These are phyloP conservation scores for Pachyrhizus erosus DNA, from an alignment of 306 rosid species.

Conservation along the genomic window DNA sequence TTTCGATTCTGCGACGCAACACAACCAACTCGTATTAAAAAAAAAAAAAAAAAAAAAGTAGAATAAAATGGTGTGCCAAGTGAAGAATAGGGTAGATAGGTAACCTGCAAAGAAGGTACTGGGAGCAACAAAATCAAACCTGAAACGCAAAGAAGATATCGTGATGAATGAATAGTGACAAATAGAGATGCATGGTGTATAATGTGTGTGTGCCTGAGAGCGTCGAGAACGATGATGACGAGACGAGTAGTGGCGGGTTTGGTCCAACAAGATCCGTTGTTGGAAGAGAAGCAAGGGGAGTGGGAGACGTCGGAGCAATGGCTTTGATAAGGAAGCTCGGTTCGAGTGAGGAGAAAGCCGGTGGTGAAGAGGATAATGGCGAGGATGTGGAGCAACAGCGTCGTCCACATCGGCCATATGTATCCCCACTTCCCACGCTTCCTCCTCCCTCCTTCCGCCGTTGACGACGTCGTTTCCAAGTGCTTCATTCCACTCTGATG, in stretches of 20 bases:
- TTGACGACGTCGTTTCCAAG: conserved; percentile 29
- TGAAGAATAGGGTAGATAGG: neutral
- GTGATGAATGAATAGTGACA: neutral
- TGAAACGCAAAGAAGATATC: conserved; percentile 18
- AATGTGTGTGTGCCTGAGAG: conserved; percentile 62
- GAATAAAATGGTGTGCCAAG: neutral
- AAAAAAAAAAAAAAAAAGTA: conserved; percentile 5
- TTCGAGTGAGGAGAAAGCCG: conserved; percentile 90
- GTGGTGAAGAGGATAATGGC: conserved; percentile 76
- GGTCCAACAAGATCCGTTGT: conserved; percentile 68
- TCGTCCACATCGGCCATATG: conserved; percentile 70
- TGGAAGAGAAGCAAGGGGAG: conserved; percentile 65
- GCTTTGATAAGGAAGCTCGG: conserved; percentile 87
- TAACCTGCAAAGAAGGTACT: conserved; percentile 81
- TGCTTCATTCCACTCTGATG: neutral
- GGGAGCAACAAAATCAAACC: conserved; percentile 96
- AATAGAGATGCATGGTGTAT: neutral
- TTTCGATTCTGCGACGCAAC: conserved; percentile 60
- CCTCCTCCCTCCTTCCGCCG: conserved; percentile 29
- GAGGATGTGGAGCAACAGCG: conserved; percentile 61
- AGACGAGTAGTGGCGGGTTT: conserved; percentile 70
- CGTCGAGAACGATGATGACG: conserved; percentile 78
- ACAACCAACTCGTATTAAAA: neutral
- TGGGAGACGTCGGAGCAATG: conserved; percentile 69
- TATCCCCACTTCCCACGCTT: conserved; percentile 49